Percentiles rank a stretch among this genome's conserved stretches.
phyloP scores from a whole-genome alignment of 805 yeast species.

The Ogataea glucozyma region DNA sequence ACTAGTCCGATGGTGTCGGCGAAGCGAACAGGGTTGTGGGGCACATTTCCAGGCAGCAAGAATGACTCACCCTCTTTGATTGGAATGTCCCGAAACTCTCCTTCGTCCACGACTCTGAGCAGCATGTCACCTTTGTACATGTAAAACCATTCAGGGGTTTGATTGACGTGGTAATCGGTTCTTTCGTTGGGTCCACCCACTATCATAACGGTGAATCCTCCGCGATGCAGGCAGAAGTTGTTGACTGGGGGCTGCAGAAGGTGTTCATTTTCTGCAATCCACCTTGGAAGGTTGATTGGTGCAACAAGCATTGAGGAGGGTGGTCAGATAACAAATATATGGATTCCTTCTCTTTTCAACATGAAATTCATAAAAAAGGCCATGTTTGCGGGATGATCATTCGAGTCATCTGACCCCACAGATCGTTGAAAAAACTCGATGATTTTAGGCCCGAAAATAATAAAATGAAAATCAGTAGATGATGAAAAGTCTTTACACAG shows the following conservation, averaged over 20 bases:
- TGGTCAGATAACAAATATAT: too few relatives aligned
- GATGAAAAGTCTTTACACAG: too few relatives aligned
- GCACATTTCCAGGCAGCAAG: conserved; percentile 77
- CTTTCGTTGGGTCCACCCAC: conserved; percentile 96
- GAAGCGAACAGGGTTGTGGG: conserved; percentile 88
- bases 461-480: too few relatives aligned
- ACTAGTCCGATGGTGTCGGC: conserved; percentile 87
- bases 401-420: too few relatives aligned
- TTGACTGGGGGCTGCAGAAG: conserved; percentile 89
- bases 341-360: too few relatives aligned
- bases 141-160: conserved; percentile 92
- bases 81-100: conserved; percentile 68
- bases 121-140: conserved; percentile 87
- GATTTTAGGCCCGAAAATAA: too few relatives aligned
- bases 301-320: conserved; percentile 46
- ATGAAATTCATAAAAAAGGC: too few relatives aligned
- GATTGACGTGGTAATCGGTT: conserved; percentile 90
- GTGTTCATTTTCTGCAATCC: conserved; percentile 77
- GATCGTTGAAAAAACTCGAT: too few relatives aligned
- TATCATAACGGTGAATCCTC: conserved; percentile 92
- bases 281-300: conserved; percentile 76
- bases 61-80: conserved; percentile 89
- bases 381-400: too few relatives aligned
- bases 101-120: conserved; percentile 77
- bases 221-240: conserved; percentile 85